Conservation (phyloP, 1,284 basidiomycete genomes). For the Malassezia psittaci region DNA sequence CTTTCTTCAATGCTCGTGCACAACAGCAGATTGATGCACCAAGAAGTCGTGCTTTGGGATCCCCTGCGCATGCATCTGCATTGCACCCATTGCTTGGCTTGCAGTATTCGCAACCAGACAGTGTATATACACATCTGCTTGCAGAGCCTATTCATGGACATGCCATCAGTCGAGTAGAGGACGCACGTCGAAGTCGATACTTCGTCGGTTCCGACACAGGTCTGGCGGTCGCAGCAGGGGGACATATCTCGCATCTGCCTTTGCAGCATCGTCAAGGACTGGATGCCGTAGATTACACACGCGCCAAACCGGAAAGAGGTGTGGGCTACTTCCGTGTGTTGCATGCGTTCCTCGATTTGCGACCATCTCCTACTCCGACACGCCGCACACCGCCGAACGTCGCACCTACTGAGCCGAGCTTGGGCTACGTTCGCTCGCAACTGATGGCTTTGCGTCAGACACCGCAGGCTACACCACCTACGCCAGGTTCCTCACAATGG, state of each 20-base stretch:
- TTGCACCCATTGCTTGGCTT: conserved; percentile 33
- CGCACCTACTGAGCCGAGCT: conserved; percentile 3
- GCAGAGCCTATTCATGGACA: conserved; percentile 28
- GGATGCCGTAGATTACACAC: conserved; percentile 13
- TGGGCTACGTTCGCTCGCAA: conserved; percentile 14
- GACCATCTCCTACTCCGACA: not conserved
- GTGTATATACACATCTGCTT: conserved; percentile 29
- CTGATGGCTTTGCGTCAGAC: conserved; percentile 15
- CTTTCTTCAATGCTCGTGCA: conserved; percentile 25
- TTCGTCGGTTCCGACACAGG: conserved; percentile 13
- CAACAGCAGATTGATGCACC: conserved; percentile 19
- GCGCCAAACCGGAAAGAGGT: conserved; percentile 10
- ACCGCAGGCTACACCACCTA: not conserved
- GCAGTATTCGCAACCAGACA: conserved; percentile 40
- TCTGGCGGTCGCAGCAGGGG: conserved; percentile 13
- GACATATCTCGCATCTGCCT: conserved; percentile 11
- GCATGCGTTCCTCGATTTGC: conserved; percentile 14
- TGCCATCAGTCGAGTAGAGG: conserved; percentile 23
- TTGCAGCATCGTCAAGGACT: conserved; percentile 18
- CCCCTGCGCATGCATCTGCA: conserved; percentile 23
- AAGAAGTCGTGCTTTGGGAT: conserved; percentile 7
- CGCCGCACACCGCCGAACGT: conserved; percentile 12
- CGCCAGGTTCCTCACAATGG: conserved; percentile 13
- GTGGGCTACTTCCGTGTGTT: conserved; percentile 15
- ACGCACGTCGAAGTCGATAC: conserved; percentile 15